Evolutionary conservation across 2,329 filamentous ascomycete species (phyloP).

Genomic region (Biscogniauxia marginata): DNA sequence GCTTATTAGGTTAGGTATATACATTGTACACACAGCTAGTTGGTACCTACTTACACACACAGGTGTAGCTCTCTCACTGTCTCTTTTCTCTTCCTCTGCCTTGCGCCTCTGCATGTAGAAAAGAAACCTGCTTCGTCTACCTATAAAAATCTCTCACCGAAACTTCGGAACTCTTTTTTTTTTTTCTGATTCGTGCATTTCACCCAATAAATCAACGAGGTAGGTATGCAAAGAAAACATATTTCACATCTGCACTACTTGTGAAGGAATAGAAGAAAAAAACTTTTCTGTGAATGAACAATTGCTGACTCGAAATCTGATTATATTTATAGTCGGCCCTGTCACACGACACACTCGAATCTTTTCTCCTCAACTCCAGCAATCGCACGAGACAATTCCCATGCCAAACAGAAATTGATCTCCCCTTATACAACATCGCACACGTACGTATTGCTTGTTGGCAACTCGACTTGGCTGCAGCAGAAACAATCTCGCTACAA

Average conservation of each 20-base stretch:
- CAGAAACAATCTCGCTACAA: constrained; percentile 24
- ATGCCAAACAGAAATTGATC: constrained; percentile 25
- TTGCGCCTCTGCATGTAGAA: not conserved
- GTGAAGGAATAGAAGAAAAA: not conserved
- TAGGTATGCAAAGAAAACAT: not conserved
- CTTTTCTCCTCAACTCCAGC: not conserved
- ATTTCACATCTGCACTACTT: no score
- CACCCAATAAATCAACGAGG: not conserved
- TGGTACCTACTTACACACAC: not conserved
- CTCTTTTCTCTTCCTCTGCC: not conserved
- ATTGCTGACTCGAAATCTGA: not conserved
- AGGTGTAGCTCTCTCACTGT: not conserved
- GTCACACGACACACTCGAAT: constrained; percentile 22
- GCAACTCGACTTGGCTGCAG: constrained; percentile 18
- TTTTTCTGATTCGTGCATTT: not conserved
- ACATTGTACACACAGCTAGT: no score
- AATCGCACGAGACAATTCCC: not conserved
- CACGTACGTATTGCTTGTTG: constrained; percentile 9
- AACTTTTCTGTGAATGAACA: not conserved
- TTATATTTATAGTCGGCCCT: constrained; percentile 2
- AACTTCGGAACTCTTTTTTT: not conserved
- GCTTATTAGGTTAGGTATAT: no score
- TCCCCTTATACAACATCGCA: constrained; percentile 1
- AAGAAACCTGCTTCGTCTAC: constrained; percentile 6
- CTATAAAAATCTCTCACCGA: constrained; percentile 24